Conservation (phyloP, 2,329 filamentous ascomycete species). For the Pyrenochaeta sp. region DNA sequence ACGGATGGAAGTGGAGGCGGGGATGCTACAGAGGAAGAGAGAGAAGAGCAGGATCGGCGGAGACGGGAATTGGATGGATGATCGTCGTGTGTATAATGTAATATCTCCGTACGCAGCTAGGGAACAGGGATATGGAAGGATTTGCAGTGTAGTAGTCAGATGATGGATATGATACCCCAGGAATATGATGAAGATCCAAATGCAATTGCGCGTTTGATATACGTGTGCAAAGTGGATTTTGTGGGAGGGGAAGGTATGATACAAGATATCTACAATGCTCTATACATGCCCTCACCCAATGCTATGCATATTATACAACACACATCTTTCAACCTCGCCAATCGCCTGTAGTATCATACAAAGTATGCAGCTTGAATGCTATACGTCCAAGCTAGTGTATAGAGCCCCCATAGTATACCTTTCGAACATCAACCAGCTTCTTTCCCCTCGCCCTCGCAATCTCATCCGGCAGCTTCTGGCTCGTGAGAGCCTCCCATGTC, state of each 20-base stretch:
- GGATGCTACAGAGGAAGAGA: not conserved
- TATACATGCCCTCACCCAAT: constrained; percentile 10
- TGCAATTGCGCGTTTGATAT: not conserved
- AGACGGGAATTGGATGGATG: constrained; percentile 2
- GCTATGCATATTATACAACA: constrained; percentile 16
- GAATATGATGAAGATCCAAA: not conserved
- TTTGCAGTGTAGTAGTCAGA: not conserved
- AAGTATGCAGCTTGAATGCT: not conserved
- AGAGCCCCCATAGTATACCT: constrained; percentile 91
- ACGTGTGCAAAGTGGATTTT: not conserved
- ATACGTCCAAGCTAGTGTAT: constrained; percentile 33
- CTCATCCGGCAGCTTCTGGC: constrained; percentile 86
- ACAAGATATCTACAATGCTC: constrained; percentile 27
- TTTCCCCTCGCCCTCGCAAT: constrained; percentile 88
- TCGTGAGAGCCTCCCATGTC: constrained; percentile 80
- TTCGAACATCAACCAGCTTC: constrained; percentile 95
- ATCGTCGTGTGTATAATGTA: not conserved
- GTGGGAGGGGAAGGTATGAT: constrained; percentile 21
- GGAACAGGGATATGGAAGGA: not conserved
- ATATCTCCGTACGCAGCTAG: not conserved
- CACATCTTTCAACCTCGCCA: constrained; percentile 5
- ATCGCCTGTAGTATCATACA: not conserved
- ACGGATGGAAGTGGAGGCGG: constrained; percentile 21
- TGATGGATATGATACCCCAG: constrained; percentile 27
- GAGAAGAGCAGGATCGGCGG: not conserved